Percentiles rank a stretch among this genome's conserved stretches.
These are phyloP conservation scores for Colletotrichum navitas DNA, from an alignment of 2,329 filamentous ascomycete genomes.

Conservation along the genomic window DNA sequence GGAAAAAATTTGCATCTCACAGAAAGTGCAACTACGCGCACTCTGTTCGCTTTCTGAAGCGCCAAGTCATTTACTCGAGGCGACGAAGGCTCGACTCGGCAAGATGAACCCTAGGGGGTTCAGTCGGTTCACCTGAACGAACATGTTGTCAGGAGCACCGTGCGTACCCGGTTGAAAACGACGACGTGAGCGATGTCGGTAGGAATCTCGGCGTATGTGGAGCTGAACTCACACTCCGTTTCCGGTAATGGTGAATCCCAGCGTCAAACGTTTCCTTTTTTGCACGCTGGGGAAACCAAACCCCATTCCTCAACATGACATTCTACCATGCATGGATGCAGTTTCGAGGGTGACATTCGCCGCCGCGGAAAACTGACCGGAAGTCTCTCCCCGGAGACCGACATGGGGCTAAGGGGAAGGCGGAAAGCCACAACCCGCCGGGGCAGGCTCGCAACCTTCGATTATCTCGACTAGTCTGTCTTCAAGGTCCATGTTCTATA, in stretches of 20 bases:
- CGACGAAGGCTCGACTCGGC: background rate
- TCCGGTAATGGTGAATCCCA: background rate
- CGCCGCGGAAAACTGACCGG: conserved; percentile 24
- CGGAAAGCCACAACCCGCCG: background rate
- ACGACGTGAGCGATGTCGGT: background rate
- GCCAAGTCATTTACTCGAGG: background rate
- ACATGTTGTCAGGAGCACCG: conserved; percentile 3
- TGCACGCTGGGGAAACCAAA: conserved; percentile 5
- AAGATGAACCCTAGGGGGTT: background rate
- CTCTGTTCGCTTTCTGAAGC: conserved; percentile 3
- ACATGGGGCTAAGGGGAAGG: conserved; percentile 3
- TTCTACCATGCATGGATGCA: background rate
- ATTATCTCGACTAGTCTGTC: conserved; percentile 1
- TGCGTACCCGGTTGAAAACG: background rate
- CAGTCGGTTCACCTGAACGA: background rate
- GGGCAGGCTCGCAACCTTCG: conserved; percentile 10
- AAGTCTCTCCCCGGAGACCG: conserved; percentile 30
- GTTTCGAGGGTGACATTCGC: conserved; percentile 4
- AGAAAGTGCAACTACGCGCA: conserved; percentile 3
- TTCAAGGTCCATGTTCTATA: conserved; percentile 13
- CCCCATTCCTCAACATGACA: conserved; percentile 24
- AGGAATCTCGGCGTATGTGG: conserved; percentile 3
- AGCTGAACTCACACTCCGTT: background rate
- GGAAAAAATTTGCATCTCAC: conserved; percentile 12
- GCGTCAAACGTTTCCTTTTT: conserved; percentile 1